Evolutionary conservation across 192 early-diverging fungal species (phyloP), one percentile per base, ranked within the genome.

Genomic region (Backusella sp.): DNA sequence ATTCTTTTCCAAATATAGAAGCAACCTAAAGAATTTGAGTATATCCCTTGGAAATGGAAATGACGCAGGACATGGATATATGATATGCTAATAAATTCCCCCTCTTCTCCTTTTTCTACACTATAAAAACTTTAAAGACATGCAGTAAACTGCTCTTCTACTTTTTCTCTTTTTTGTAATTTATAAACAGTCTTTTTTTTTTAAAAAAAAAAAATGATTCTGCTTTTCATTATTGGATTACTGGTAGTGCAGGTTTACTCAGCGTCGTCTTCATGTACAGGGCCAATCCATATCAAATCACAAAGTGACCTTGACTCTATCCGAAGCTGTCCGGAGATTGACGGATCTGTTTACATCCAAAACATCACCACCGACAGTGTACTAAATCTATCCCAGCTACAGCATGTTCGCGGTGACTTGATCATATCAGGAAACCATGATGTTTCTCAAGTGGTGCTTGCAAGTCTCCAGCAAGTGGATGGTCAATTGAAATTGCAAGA

Each of bases 401-500:
- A 75, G 37, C 35, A 74, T 30, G 59, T 79, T 14, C 49, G 32
- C 0, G 78, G 78, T 17, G 73, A 79, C 26, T 23, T 79, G 7
- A 53, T 70, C 15, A 36, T 79, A 12, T 42, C 28, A 23, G 72
- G 73, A 46, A 70, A 70, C 41, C 46, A 28, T 14, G 68, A 56
- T 17, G n/a, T 79, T 23, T 59, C 73, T 32, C 68, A 68, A 49
- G 44, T 82, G 19, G 30, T 39, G 6, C 62, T 78, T 3, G 76
- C 76, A 17, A 68, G 68, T 14, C 49, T 82, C 0, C 76, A 78
- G 23, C 32, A 46, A 21, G 76, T 82, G 2, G 32, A 66, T 19
- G 76, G 76, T 3, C 28, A 52, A 28, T 35, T 82, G 23, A 49
- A 34, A 2, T 34, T 82, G 17, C 52, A 73, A 23, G 74, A 69